Evolutionary conservation across 805 yeast species (phyloP), one percentile per base, ranked within the genome.

Genomic region (Cyberlindnera saturnus): DNA sequence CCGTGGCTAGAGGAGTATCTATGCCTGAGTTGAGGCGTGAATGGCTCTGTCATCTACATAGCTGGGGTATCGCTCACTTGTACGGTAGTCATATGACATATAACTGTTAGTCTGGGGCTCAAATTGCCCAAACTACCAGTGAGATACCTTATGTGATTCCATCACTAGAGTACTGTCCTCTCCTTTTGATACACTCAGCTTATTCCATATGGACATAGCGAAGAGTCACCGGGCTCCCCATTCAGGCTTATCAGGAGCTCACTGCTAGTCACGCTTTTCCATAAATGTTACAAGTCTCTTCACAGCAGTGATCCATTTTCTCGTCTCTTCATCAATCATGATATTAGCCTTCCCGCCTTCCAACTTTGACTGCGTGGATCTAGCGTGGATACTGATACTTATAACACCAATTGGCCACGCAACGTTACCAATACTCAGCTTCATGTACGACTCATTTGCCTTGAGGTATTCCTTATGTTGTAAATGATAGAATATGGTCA

Each of bases 371-470:
- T 76, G 80, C 1, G 84, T 80, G 43, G 81, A 75, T 46, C 95
- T 66, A 10, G 80, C 81, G 59, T 87, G 96, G 45, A 88, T 86
- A 39, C 93, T 88, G 14, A 88, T 83, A 44, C 77, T 77, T 7
- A 79, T 68, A 13, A 88, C 85, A 23, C 96, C 96, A 50, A 87
- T 83, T 3, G 96, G 96, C 95, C 95, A 88, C 5, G 93, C 90
- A 3, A 84, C 87, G 52, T 86, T 86, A 1, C 96, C 96, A 15
- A 88, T 82, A 56, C 91, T 82, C 44, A 88, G 64, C 48, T 82
- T 75, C 69, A 87, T 65, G 53, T 88, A 88, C 20, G 80, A 69
- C 53, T 86, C 86, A 46, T 75, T 75, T 5, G 91, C 87, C 40
- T 64, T 64, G 32, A 59, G 57, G 50, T 61, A 79, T 31, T 79